Evolutionary conservation across 768 basidiomycete species (phyloP), one percentile per base, ranked within the genome.

Genomic region (Lepiota subincarnata): DNA sequence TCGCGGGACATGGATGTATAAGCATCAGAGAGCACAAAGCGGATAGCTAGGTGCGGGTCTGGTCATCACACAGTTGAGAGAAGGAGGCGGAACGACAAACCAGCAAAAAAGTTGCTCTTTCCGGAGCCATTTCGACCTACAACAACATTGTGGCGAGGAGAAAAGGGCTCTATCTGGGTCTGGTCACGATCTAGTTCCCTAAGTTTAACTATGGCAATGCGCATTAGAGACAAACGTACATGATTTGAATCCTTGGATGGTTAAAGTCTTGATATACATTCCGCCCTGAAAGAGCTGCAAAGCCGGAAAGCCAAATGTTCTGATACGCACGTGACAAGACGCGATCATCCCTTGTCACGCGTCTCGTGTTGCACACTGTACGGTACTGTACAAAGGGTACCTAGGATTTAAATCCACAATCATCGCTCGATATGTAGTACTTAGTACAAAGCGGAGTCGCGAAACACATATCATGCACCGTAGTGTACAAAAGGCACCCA

Each of bases 21-120:
- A 14, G 95, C 94, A 74, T 99, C 97, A 3, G 93, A 95, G 13
- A 99, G 78, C 11, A 98, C 97, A 62, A 99, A 99, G 7, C 96
- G 91, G 64, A 98, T 98, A 18, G 96, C 94, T 91, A 38, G 26
- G 43, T 11, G 37, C 11, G 6, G 37, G n/a, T 42, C 5, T 41
- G 22, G 14, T 31, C 6, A 26, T n/a, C 19, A 28, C 22, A 6
- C 4, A n/a, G 14, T 26, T 3, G 6, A 28, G 22, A 6, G 19
- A 35, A 22, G 38, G 38, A 20, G 18, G 38, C 11, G 55, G 19
- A 14, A 13, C 16, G n/a, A 66, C 86, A 59, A 48, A 89, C 92
- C 94, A 35, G 91, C 86, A 69, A 99, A 99, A 78, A 99, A 98
- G 68, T 98, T 99, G 64, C 91, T 94, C 77, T 99, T 99, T 47